Conservation (phyloP, 2,329 filamentous ascomycete species). For the Beauveria caledonica region DNA sequence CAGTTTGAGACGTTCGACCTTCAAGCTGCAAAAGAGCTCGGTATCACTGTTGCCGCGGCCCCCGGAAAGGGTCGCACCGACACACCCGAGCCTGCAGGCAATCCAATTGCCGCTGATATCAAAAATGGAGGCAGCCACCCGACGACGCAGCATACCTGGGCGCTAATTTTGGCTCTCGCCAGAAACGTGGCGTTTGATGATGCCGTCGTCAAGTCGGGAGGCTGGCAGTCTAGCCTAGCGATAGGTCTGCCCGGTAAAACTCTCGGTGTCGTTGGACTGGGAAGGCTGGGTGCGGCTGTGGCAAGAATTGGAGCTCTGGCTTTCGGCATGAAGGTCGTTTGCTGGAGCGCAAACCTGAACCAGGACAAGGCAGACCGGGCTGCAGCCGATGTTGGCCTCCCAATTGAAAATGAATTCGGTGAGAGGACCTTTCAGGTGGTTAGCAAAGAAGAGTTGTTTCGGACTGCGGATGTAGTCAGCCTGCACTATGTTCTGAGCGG, state of each 20-base stretch:
- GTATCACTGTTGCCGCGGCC: conserved; percentile 45
- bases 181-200: conserved; percentile 53
- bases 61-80: conserved; percentile 25
- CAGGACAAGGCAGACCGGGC: conserved; percentile 53
- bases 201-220: conserved; percentile 41
- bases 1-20: conserved; percentile 55
- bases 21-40: conserved; percentile 36
- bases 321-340: conserved; percentile 57
- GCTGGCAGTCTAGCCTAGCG: conserved; percentile 52
- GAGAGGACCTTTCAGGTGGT: conserved; percentile 50
- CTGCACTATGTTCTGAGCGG: conserved; percentile 61
- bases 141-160: conserved; percentile 50
- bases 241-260: conserved; percentile 51
- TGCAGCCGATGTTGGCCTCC: conserved; percentile 47
- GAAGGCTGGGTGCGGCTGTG: conserved; percentile 50
- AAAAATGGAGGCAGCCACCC: conserved; percentile 30
- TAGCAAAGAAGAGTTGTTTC: conserved; percentile 55
- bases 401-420: conserved; percentile 37
- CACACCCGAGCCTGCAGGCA: conserved; percentile 1
- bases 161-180: conserved; percentile 47
- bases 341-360: conserved; percentile 57
- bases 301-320: conserved; percentile 50
- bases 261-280: conserved; percentile 53
- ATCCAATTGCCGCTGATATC: conserved; percentile 16
- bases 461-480: conserved; percentile 54